Conservation (phyloP, 192 early-diverging fungal genomes). For the Chytriomyces sp. region DNA sequence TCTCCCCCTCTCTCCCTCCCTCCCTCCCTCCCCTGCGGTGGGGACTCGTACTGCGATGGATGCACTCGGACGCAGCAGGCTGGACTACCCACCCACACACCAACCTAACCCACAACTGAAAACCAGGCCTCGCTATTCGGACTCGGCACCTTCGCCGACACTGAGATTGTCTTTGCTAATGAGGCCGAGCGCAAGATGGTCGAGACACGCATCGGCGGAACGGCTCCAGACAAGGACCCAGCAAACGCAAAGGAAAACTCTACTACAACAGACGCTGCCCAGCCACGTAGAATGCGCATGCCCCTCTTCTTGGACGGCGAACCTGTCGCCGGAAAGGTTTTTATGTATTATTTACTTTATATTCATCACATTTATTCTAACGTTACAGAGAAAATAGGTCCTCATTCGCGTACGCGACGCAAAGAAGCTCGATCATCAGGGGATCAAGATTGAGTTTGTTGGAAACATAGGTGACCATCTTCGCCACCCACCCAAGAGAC, state of each 20-base stretch:
- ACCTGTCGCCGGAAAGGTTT: slow-evolving; percentile 88
- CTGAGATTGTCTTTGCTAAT: slow-evolving; percentile 78
- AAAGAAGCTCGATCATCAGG: slow-evolving; percentile 96
- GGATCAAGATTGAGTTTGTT: slow-evolving; percentile 99
- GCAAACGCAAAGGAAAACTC: background rate
- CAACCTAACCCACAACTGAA: too few species aligned
- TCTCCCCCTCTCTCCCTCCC: too few species aligned
- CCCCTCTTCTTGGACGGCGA: slow-evolving; percentile 98
- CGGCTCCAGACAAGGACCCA: slow-evolving; percentile 63
- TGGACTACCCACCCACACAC: too few species aligned
- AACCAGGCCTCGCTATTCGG: slow-evolving; percentile 45
- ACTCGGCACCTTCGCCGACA: slow-evolving; percentile 72
- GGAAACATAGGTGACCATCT: slow-evolving; percentile 82
- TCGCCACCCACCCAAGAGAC: background rate
- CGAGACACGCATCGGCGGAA: slow-evolving; percentile 77
- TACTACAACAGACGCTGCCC: background rate
- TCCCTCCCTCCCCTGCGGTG: too few species aligned
- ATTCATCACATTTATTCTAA: background rate
- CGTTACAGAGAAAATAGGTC: too few species aligned
- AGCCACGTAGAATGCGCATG: slow-evolving; percentile 73
- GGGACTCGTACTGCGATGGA: too few species aligned
- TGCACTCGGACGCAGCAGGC: too few species aligned
- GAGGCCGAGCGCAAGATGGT: slow-evolving; percentile 91
- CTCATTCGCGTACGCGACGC: slow-evolving; percentile 79
- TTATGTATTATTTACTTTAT: background rate